These are phyloP conservation scores for Schizosaccharomyces octosporus DNA, from an alignment of 805 yeast species.

Conservation along the genomic window DNA sequence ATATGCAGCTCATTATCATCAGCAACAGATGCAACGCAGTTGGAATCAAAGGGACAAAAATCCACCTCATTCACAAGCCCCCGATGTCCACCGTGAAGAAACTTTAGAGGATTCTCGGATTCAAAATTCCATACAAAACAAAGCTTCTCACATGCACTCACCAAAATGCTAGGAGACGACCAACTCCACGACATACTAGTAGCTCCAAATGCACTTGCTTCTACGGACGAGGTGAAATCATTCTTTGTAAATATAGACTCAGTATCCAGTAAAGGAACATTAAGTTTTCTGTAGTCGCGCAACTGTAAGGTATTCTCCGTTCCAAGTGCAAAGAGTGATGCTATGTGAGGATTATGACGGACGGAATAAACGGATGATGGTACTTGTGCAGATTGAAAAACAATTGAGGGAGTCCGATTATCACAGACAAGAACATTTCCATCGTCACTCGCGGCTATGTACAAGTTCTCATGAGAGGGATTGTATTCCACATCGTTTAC, in stretches of 20 bases:
- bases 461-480: conserved; percentile 18
- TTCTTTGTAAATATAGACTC: neutral
- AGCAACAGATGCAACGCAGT: conserved; percentile 31
- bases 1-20: conserved; percentile 55
- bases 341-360: conserved; percentile 31
- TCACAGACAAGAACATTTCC: neutral
- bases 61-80: neutral
- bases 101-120: neutral
- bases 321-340: conserved; percentile 25
- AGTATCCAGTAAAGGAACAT: neutral
- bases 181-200: neutral
- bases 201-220: neutral
- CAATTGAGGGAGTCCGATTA: neutral
- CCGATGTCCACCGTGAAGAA: neutral
- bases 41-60: neutral
- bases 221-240: neutral
- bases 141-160: neutral
- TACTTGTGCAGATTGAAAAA: neutral
- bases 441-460: conserved; percentile 56
- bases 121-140: neutral
- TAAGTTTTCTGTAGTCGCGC: neutral
- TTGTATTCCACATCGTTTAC: conserved; percentile 50
- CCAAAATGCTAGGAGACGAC: neutral
- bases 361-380: conserved; percentile 39
- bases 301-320: neutral